Conservation (phyloP, 78 protist species). For the Dictyostelium intermedium region DNA sequence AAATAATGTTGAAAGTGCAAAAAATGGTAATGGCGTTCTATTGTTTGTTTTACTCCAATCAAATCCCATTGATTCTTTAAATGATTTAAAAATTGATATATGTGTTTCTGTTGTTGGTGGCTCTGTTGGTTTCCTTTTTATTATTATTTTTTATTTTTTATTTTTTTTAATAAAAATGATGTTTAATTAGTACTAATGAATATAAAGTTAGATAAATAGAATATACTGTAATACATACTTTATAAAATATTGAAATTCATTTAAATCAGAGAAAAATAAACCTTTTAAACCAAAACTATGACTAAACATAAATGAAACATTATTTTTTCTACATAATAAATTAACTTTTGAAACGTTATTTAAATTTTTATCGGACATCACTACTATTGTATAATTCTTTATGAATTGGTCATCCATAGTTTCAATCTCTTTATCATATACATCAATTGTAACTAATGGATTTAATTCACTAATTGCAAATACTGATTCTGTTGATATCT, state of each 20-base stretch:
- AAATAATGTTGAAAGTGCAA: background rate
- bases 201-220: too few species aligned
- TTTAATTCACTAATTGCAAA: constrained; percentile 82
- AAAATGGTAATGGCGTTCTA: background rate
- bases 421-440: background rate
- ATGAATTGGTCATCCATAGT: constrained; percentile 27
- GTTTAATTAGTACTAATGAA: too few species aligned
- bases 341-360: constrained; percentile 15
- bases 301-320: constrained; percentile 62
- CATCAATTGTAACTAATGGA: constrained; percentile 75
- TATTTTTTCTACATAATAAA: constrained; percentile 41
- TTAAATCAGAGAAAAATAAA: constrained; percentile 83
- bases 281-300: constrained; percentile 77
- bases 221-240: too few species aligned
- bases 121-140: background rate
- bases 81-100: background rate
- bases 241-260: constrained; percentile 25
- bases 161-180: background rate
- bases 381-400: constrained; percentile 61
- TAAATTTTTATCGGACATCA: constrained; percentile 11
- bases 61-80: background rate
- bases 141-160: background rate
- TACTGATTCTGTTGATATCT: constrained; percentile 77
- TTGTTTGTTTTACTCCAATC: constrained; percentile 2
- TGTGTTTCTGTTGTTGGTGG: background rate